Conservation (phyloP, 1,139 yeast genomes). For the Nematodospora anomalae region DNA sequence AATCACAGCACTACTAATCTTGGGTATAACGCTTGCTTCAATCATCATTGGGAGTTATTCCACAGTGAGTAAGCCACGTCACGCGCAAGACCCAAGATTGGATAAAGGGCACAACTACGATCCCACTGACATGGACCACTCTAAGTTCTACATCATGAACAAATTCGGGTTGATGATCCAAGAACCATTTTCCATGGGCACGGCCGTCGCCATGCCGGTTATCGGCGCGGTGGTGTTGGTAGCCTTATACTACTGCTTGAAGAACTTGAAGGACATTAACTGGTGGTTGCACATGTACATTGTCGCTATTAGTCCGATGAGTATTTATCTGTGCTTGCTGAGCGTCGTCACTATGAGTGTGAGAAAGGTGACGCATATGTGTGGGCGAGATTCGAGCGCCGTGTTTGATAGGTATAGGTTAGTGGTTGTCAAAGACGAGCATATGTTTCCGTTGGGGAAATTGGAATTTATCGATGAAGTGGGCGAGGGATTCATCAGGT, state of each 20-base stretch:
- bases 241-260: constrained; percentile 36
- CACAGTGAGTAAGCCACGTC: constrained; percentile 43
- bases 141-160: constrained; percentile 14
- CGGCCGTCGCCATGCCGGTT: constrained; percentile 43
- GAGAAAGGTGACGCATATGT: constrained; percentile 17
- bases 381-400: constrained; percentile 16
- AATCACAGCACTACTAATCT: neutral
- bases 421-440: constrained; percentile 19
- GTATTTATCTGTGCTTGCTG: constrained; percentile 16
- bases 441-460: constrained; percentile 24
- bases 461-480: constrained; percentile 18
- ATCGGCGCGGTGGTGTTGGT: constrained; percentile 35
- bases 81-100: constrained; percentile 41
- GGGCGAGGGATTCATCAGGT: constrained; percentile 8
- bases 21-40: constrained; percentile 3
- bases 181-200: constrained; percentile 6
- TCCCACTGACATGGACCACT: constrained; percentile 44
- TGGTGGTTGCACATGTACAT: constrained; percentile 32
- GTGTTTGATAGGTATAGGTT: constrained; percentile 23
- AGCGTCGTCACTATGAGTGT: constrained; percentile 4
- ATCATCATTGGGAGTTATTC: constrained; percentile 41
- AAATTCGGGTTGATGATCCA: constrained; percentile 18
- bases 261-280: constrained; percentile 28
- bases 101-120: constrained; percentile 41
- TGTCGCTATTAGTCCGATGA: constrained; percentile 23